phyloP scores from a whole-genome alignment of 1,284 basidiomycete species.

The Violaceomyces palustris region DNA sequence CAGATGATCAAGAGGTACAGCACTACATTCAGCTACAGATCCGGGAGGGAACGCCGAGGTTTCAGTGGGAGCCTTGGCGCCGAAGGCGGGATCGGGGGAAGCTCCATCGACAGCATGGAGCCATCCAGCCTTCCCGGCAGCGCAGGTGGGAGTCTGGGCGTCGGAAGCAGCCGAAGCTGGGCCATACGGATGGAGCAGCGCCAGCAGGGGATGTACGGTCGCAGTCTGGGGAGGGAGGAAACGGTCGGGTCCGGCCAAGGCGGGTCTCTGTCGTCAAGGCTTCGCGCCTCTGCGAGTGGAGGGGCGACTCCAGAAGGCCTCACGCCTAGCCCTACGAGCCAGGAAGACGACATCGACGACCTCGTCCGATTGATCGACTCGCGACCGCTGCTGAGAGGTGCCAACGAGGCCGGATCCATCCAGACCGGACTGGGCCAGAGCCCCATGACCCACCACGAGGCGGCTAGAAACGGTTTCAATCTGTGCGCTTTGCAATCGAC shows the following conservation, averaged over 20 bases:
- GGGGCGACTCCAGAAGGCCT: slow-evolving; percentile 3
- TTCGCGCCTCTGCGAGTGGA: neutral
- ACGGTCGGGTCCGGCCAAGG: neutral
- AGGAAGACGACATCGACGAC: slow-evolving; percentile 40
- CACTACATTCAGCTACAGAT: slow-evolving; percentile 34
- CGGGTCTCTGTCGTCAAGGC: neutral
- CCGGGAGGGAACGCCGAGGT: slow-evolving; percentile 7
- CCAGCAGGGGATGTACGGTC: slow-evolving; percentile 5
- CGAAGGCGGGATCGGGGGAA: slow-evolving; percentile 4
- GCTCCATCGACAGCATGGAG: slow-evolving; percentile 10
- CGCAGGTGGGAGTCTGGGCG: slow-evolving; percentile 17
- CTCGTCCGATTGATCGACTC: slow-evolving; percentile 33
- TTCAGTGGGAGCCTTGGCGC: slow-evolving; percentile 23
- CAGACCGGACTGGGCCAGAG: neutral
- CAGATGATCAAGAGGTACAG: slow-evolving; percentile 45
- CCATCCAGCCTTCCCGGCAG: slow-evolving; percentile 21
- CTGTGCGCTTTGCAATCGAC: too few species aligned
- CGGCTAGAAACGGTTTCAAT: too few species aligned
- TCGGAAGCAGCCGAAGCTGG: slow-evolving; percentile 32
- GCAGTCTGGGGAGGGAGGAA: slow-evolving; percentile 2
- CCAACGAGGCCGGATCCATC: neutral
- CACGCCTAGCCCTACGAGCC: slow-evolving; percentile 23
- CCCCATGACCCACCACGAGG: neutral
- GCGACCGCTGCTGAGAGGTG: slow-evolving; percentile 14
- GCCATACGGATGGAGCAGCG: slow-evolving; percentile 35